A percentile compares a stretch with the other conserved stretches of the same genome.
These are phyloP conservation scores for Williopsis jadinii DNA, from an alignment of 1,139 yeast genomes.

Conservation along the genomic window DNA sequence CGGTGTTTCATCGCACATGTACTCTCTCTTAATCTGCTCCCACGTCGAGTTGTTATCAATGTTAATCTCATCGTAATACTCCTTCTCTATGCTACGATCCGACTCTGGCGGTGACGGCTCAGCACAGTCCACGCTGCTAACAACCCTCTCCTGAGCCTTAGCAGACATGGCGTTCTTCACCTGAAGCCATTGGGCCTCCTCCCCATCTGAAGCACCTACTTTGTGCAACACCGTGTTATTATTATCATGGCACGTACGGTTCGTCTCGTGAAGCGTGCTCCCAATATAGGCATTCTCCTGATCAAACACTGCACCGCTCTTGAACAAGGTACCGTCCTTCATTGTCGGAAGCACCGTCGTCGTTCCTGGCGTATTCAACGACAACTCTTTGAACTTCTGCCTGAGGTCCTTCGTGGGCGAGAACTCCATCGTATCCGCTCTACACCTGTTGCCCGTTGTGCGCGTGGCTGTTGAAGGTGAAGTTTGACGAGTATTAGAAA, in stretches of 20 bases:
- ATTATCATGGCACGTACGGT: constrained; percentile 25
- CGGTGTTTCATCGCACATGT: background rate
- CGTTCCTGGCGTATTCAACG: background rate
- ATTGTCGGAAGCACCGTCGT: background rate
- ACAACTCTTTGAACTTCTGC: constrained; percentile 1
- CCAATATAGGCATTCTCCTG: too few species aligned
- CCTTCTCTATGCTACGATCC: too few species aligned
- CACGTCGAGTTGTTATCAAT: constrained; percentile 10
- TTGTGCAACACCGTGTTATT: constrained; percentile 16
- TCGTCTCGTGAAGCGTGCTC: too few species aligned
- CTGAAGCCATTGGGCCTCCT: constrained; percentile 43
- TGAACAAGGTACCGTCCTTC: too few species aligned
- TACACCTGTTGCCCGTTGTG: background rate
- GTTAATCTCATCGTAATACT: background rate
- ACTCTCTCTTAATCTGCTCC: constrained; percentile 14
- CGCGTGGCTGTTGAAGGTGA: too few species aligned
- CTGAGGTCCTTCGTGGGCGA: constrained; percentile 1
- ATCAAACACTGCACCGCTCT: too few species aligned
- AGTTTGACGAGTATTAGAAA: background rate
- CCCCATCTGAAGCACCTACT: constrained; percentile 7
- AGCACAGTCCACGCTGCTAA: background rate
- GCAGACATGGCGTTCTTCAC: constrained; percentile 34
- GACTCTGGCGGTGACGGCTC: background rate
- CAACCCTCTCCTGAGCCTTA: constrained; percentile 37
- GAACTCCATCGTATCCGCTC: background rate